Percentiles rank a stretch among this genome's conserved stretches.
phyloP scores from a whole-genome alignment of 768 basidiomycete species.

The Lactarius vividus region DNA sequence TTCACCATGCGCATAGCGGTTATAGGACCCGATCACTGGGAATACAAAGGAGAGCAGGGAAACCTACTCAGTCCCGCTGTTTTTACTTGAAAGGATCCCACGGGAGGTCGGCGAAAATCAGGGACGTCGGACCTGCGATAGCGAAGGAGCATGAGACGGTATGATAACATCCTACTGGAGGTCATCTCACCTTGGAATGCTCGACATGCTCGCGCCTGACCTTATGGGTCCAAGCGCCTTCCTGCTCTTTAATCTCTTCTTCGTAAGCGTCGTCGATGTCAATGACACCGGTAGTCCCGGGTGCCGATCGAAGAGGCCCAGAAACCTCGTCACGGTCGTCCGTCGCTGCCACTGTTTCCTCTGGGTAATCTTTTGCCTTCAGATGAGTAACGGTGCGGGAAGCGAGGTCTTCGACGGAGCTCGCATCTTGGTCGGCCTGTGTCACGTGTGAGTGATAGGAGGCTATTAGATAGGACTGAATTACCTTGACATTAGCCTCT shows the following conservation, averaged over 20 bases:
- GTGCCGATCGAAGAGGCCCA: slow-evolving; percentile 24
- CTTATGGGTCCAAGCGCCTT: slow-evolving; percentile 26
- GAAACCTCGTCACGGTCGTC: slow-evolving; percentile 27
- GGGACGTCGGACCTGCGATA: background rate
- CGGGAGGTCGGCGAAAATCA: background rate
- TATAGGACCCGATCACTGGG: background rate
- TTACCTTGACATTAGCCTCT: slow-evolving; percentile 64
- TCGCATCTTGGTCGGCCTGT: slow-evolving; percentile 24
- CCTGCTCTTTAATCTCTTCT: slow-evolving; percentile 27
- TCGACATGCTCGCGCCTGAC: slow-evolving; percentile 21
- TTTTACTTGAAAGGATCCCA: background rate
- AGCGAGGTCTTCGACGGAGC: slow-evolving; percentile 16
- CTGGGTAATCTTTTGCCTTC: slow-evolving; percentile 14
- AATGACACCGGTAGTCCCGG: slow-evolving; percentile 6
- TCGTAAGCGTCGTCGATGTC: slow-evolving; percentile 26
- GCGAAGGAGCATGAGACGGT: background rate
- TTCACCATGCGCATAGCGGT: background rate
- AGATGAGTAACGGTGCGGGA: slow-evolving; percentile 22
- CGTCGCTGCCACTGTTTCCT: slow-evolving; percentile 12
- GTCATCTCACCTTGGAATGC: slow-evolving; percentile 7
- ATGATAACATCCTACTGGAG: background rate
- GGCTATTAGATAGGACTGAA: background rate
- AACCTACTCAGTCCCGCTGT: background rate
- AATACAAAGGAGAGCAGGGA: background rate
- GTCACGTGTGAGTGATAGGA: background rate